Base-by-base conservation (phyloP, 1,139 yeast species). In the Taphrina pruni region DNA sequence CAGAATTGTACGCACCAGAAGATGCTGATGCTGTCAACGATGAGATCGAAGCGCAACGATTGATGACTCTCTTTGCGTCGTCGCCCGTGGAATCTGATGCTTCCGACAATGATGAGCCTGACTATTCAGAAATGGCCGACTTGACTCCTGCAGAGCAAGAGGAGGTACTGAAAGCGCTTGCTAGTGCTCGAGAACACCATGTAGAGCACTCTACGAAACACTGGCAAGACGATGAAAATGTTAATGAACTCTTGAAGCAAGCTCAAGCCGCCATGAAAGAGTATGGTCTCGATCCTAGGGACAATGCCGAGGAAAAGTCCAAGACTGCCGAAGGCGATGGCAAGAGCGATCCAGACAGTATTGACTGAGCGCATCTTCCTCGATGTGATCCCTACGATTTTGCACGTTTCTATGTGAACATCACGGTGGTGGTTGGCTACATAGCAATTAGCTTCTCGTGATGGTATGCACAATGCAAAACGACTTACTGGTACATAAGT, bases 401-500 rank as follows among this genome's bases (percentile, higher is more conserved):
- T 14, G 8, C 20, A 17, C 20, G 8, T 45, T 2, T n/a, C 6
- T 45, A 45, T 14, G 6, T 45, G 6, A 45, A 45, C n/a, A 14
- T n/a, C n/a, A 45, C 20, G 8, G 48, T 45, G 20, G 48, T 45
- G 5, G 48, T n/a, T 14, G 48, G 48, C 48, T 45, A 45, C 20
- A n/a, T 11, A 11, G 2, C 3, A 14, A 39, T 39, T 6, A 39
- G 43, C 43, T 39, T 14, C 43, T 11, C 14, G 43, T 9, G 14
- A 39, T 39, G 11, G 11, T 6, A 39, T 26, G 6, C 11, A 6
- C 43, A 39, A 9, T 39, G 43, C 43, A 14, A 1, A 9, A 39
- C 43, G 48, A 26, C 64, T 36, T 68, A 64, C 67, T 46, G 55
- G 61, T 9, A 43, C 48, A 38, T 64, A 64, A 7, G 48, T 36